Evolutionary conservation across 805 yeast species (phyloP).

Genomic region (Cyberlindnera xylosilytica): DNA sequence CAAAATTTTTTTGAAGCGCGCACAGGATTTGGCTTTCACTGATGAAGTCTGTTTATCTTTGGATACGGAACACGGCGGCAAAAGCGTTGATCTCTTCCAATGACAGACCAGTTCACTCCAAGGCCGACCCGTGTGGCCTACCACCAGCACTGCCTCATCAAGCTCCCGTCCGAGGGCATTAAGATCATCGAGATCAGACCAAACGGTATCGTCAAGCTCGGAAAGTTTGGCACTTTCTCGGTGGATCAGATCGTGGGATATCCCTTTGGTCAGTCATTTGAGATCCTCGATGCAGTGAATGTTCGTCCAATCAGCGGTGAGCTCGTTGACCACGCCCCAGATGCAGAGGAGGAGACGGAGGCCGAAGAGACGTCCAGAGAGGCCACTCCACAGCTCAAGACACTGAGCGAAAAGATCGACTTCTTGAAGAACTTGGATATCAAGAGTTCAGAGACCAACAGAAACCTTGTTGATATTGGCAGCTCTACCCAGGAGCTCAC

Average conservation of each 20-base stretch:
- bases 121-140: constrained; percentile 21
- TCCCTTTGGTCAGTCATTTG: constrained; percentile 88
- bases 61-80: no score
- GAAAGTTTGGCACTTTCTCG: constrained; percentile 86
- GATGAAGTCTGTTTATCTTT: no score
- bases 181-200: constrained; percentile 67
- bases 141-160: constrained; percentile 49
- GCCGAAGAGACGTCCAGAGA: constrained; percentile 33
- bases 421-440: constrained; percentile 30
- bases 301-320: constrained; percentile 44
- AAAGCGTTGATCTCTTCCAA: no score
- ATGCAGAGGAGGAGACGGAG: constrained; percentile 28
- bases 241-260: constrained; percentile 75
- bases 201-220: constrained; percentile 64
- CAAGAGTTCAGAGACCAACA: constrained; percentile 56
- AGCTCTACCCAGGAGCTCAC: constrained; percentile 68
- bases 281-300: constrained; percentile 57
- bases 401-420: constrained; percentile 26
- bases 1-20: neutral
- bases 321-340: constrained; percentile 32
- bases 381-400: constrained; percentile 27
- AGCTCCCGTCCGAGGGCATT: constrained; percentile 78
- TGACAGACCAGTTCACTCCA: constrained; percentile 6
- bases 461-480: constrained; percentile 65
- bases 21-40: no score